Conservation (phyloP, 176 grass and related monocot species). For the Calamus simplicifolius region DNA sequence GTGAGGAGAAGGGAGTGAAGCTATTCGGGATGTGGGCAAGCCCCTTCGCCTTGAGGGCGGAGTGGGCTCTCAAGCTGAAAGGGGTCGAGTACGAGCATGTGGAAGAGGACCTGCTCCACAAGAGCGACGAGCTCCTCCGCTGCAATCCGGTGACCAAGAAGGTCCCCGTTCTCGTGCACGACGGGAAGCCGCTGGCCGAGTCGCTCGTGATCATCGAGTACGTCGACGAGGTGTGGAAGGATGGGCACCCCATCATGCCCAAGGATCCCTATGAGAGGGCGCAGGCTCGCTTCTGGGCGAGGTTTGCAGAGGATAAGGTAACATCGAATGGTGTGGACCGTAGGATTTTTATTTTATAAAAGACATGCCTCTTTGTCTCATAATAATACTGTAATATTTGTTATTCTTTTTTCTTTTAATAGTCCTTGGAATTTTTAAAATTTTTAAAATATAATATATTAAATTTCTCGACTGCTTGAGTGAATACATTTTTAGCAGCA, state of each 20-base stretch:
- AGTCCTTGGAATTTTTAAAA: too few relatives aligned
- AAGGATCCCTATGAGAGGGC: slow-evolving; percentile 38
- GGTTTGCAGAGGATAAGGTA: slow-evolving; percentile 45
- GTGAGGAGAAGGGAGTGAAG: slow-evolving; percentile 42
- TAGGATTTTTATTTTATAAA: not conserved
- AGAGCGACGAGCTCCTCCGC: slow-evolving; percentile 41
- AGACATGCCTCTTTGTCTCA: too few relatives aligned
- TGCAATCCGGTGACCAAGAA: slow-evolving; percentile 55
- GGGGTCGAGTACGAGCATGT: slow-evolving; percentile 50
- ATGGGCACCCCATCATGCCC: slow-evolving; percentile 48
- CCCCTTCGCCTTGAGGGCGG: slow-evolving; percentile 29
- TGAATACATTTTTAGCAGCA: too few relatives aligned
- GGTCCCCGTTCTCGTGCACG: slow-evolving; percentile 51
- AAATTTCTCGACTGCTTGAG: too few relatives aligned
- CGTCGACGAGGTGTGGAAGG: slow-evolving; percentile 50
- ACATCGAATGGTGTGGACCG: not conserved
- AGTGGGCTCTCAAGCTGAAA: slow-evolving; percentile 58
- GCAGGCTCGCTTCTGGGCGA: slow-evolving; percentile 52
- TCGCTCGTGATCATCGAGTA: slow-evolving; percentile 37
- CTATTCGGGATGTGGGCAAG: slow-evolving; percentile 56
- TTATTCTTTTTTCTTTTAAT: too few relatives aligned
- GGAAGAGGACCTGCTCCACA: slow-evolving; percentile 35
- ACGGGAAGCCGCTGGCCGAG: slow-evolving; percentile 30
- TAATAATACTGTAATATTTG: too few relatives aligned
- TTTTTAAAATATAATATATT: too few relatives aligned